Evolutionary conservation across 2,329 filamentous ascomycete species (phyloP).

Genomic region (Penicillium sp.): DNA sequence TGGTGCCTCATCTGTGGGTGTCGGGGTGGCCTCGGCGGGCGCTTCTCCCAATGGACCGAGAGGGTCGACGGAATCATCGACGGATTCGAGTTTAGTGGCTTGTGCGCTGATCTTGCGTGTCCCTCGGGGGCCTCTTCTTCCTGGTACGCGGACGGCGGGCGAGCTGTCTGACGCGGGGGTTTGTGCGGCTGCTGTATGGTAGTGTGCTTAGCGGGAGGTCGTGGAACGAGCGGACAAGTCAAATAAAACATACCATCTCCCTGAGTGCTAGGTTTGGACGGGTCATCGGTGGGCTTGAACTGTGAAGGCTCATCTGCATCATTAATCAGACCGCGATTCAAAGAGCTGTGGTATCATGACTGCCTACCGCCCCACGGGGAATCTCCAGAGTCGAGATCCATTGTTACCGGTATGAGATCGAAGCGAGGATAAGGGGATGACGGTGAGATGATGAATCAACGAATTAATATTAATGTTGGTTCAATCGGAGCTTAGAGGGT

Average conservation of each 20-base stretch:
- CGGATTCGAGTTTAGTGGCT: constrained; percentile 60
- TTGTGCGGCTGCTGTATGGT: constrained; percentile 28
- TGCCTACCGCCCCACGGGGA: constrained; percentile 50
- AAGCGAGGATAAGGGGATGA: neutral
- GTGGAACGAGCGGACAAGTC: constrained; percentile 7
- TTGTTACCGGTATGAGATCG: constrained; percentile 15
- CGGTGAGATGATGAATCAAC: neutral
- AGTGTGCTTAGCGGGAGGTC: constrained; percentile 21
- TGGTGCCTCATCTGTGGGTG: constrained; percentile 53
- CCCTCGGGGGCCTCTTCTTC: constrained; percentile 51
- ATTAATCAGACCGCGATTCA: constrained; percentile 24
- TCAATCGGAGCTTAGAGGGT: constrained; percentile 8
- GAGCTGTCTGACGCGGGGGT: constrained; percentile 37
- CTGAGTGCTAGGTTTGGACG: constrained; percentile 28
- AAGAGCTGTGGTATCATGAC: constrained; percentile 24
- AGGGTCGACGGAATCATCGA: constrained; percentile 61
- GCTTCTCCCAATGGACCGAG: constrained; percentile 58
- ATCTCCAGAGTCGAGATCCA: constrained; percentile 46
- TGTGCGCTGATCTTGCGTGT: constrained; percentile 58
- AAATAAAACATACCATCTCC: constrained; percentile 29
- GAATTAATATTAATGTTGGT: constrained; percentile 3
- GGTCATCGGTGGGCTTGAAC: constrained; percentile 29
- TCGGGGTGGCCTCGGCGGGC: constrained; percentile 33
- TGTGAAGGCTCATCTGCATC: constrained; percentile 47
- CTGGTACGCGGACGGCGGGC: constrained; percentile 47